Conservation (phyloP, 1,139 yeast species). For the Debaryomycetaceae sp. region DNA sequence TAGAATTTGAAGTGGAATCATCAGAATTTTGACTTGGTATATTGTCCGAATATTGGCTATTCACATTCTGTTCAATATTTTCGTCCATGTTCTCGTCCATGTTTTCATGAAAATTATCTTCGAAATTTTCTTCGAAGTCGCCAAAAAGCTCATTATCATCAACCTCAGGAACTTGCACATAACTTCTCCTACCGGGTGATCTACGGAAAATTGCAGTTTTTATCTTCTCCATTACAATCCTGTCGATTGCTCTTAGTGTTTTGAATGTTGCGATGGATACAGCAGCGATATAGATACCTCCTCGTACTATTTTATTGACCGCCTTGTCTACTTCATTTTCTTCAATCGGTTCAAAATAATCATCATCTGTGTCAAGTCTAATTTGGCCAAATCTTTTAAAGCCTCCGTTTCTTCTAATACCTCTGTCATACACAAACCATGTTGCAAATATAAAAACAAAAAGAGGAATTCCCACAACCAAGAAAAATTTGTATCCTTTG, state of each 20-base stretch:
- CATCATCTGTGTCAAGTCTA: constrained; percentile 73
- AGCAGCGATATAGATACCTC: constrained; percentile 55
- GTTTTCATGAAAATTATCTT: constrained; percentile 45
- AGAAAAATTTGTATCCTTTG: constrained; percentile 50
- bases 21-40: background rate
- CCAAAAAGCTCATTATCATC: constrained; percentile 52
- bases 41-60: constrained; percentile 1
- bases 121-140: constrained; percentile 44
- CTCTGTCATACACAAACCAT: constrained; percentile 78
- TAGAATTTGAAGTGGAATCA: constrained; percentile 22
- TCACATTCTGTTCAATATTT: constrained; percentile 10
- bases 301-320: constrained; percentile 59
- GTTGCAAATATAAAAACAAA: constrained; percentile 53
- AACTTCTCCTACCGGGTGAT: constrained; percentile 40
- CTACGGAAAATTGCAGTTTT: constrained; percentile 36
- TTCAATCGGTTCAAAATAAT: constrained; percentile 60
- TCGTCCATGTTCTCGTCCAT: constrained; percentile 14
- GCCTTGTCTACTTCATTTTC: constrained; percentile 60
- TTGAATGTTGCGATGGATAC: constrained; percentile 40
- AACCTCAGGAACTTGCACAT: constrained; percentile 42
- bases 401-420: constrained; percentile 78
- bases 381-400: constrained; percentile 82
- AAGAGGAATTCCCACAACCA: constrained; percentile 58
- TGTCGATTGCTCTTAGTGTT: constrained; percentile 35
- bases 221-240: constrained; percentile 31